Base-by-base conservation (phyloP, 2,329 filamentous ascomycete genomes). In the Chrysoporthe cubensis region DNA sequence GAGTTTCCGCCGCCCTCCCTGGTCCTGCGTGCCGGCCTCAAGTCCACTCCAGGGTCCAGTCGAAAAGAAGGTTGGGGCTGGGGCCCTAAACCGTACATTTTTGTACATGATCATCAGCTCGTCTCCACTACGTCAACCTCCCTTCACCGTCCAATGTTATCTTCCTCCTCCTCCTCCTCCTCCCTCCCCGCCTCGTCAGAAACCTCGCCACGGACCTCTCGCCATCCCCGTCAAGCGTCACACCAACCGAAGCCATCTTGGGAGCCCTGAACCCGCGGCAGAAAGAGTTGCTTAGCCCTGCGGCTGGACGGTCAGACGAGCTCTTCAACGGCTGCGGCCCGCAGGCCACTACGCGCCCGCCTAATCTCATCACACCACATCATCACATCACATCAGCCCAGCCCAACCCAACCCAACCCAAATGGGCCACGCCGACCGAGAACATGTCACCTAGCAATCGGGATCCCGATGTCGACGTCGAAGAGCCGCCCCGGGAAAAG, bases 401-500 rank as follows among this genome's bases (percentile, higher is more conserved):
- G 16, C 18, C 52, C 52, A 16, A 43, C 8, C 40, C 26, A 43
- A 16, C 40, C 26, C 42, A 52, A 60, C 54, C 58, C 62, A 64
- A 32, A 70, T 70, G 68, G 63, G 66, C 67, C 64, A 64, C 32
- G n/a, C 44, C 54, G 50, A 54, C 59, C 40, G 50, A 43, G 34
- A 66, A 37, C 50, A 71, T 71, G 70, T 61, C 70, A 61, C 58
- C 66, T 46, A 70, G 71, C 64, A 72, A 75, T 3, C 67, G 68
- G 44, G 72, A 72, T 7, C 62, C 66, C 54, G 71, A 73, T 46
- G 65, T 64, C 43, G 66, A 69, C 66, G 44, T 65, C 64, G 62
- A 71, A 34, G 67, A 61, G 37, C 58, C 62, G n/a, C 69, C 71
- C 11, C 67, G 71, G n/a, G 73, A 74, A 37, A 72, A 71, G 66